Conservation (phyloP, 2,329 filamentous ascomycete species). For the Lecanicillium sp. region DNA sequence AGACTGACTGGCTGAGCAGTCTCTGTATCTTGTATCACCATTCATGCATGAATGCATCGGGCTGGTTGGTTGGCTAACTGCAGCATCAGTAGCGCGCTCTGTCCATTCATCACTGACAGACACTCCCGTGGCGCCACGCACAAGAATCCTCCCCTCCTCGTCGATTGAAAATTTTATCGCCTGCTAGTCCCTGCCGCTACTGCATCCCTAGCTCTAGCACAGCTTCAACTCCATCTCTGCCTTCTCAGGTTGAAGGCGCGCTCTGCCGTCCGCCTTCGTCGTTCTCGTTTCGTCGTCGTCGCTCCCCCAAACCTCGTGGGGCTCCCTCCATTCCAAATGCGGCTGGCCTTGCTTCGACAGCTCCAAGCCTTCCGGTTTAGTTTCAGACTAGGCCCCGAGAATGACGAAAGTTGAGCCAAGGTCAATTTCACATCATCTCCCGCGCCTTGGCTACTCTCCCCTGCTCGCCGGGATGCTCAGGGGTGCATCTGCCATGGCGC, state of each 20-base stretch:
- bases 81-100: neutral
- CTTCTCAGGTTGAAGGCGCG: no score
- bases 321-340: conserved; percentile 17
- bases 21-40: no score
- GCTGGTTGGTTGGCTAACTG: no score
- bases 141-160: no score
- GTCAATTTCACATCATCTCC: conserved; percentile 13
- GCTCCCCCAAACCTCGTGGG: neutral
- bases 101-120: neutral
- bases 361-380: conserved; percentile 13
- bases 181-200: no score
- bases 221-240: no score
- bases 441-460: conserved; percentile 1
- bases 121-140: no score
- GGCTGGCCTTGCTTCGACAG: conserved; percentile 11
- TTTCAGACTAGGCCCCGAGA: conserved; percentile 12
- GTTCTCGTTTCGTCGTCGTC: neutral
- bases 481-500: conserved; percentile 3
- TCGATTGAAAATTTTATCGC: no score
- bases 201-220: no score
- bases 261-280: neutral
- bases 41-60: no score
- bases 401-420: conserved; percentile 15
- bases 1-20: no score
- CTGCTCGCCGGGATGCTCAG: neutral